Evolutionary conservation across 148 eudicot species (phyloP).

Genomic region (Rhododendron williamsianum): DNA sequence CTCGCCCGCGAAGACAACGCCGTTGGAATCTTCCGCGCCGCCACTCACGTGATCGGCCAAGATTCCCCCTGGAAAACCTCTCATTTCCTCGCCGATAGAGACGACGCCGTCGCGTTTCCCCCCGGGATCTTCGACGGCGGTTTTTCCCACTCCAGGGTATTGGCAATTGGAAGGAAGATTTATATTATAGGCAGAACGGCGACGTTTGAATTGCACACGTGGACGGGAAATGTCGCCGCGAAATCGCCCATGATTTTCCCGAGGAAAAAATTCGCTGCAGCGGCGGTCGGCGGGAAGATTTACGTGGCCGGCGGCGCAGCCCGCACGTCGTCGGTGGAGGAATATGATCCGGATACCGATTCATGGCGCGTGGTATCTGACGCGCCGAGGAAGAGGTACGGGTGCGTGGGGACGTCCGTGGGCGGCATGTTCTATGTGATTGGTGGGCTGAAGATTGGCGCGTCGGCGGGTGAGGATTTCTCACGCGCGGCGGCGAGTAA

Average conservation of each 20-base stretch:
- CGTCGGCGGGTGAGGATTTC: slow-evolving; percentile 6
- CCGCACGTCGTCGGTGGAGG: slow-evolving; percentile 53
- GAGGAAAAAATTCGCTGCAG: slow-evolving; percentile 70
- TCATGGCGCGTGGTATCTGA: slow-evolving; percentile 56
- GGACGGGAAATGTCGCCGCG: slow-evolving; percentile 45
- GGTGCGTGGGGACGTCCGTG: slow-evolving; percentile 62
- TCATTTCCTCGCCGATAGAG: slow-evolving; percentile 1
- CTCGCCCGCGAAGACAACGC: neutral
- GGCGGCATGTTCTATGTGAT: slow-evolving; percentile 63
- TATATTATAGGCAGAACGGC: slow-evolving; percentile 37
- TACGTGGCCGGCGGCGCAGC: slow-evolving; percentile 72
- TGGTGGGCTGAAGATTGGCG: slow-evolving; percentile 60
- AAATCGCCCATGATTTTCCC: slow-evolving; percentile 34
- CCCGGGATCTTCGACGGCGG: slow-evolving; percentile 10
- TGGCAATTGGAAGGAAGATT: slow-evolving; percentile 41
- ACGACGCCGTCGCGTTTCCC: slow-evolving; percentile 15
- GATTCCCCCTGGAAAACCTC: slow-evolving; percentile 32
- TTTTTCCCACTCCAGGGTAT: slow-evolving; percentile 41
- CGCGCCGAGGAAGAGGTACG: slow-evolving; percentile 74
- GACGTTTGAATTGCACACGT: slow-evolving; percentile 45
- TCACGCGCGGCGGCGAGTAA: slow-evolving; percentile 46
- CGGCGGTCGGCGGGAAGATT: slow-evolving; percentile 39
- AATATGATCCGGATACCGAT: slow-evolving; percentile 47
- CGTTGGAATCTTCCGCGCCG: neutral
- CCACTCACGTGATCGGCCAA: neutral